phyloP scores from a whole-genome alignment of 2,329 filamentous ascomycete species.

The Colletotrichum horii region DNA sequence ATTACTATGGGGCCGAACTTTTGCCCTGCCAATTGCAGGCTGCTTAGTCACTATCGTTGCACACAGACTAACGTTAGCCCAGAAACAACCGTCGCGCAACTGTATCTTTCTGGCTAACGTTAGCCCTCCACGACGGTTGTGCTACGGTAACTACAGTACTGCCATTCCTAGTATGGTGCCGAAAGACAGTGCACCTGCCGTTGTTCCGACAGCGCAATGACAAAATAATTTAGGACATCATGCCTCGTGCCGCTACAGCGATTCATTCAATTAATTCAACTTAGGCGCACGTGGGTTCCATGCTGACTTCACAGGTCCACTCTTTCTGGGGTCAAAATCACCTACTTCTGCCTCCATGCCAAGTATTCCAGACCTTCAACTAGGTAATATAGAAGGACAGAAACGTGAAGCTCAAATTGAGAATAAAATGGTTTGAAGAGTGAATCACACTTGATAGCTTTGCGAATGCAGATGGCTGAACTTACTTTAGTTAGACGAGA shows the following conservation, averaged over 20 bases:
- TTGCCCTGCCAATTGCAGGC: too few relatives aligned
- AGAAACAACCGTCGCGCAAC: too few relatives aligned
- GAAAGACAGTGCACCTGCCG: neutral
- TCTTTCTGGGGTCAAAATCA: neutral
- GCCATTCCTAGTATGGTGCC: too few relatives aligned
- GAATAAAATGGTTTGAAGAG: neutral
- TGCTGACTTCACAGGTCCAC: neutral
- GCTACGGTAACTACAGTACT: too few relatives aligned
- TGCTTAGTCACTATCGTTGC: too few relatives aligned
- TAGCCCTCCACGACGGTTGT: too few relatives aligned
- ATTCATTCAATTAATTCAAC: neutral
- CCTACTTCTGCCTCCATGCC: neutral
- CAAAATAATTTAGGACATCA: neutral
- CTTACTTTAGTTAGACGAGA: rapidly evolving
- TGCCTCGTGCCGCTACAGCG: neutral
- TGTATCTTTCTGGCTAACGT: too few relatives aligned
- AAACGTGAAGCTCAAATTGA: neutral
- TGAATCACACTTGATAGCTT: neutral
- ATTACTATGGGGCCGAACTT: too few relatives aligned
- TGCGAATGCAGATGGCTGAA: neutral
- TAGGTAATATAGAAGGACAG: neutral
- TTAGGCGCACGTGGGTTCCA: neutral
- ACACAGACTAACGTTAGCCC: too few relatives aligned
- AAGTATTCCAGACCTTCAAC: neutral
- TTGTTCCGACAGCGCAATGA: neutral